Evolutionary conservation across 306 rosid genomes (phyloP), one percentile per base, ranked within the genome.

Genomic region (Trifolium repens): DNA sequence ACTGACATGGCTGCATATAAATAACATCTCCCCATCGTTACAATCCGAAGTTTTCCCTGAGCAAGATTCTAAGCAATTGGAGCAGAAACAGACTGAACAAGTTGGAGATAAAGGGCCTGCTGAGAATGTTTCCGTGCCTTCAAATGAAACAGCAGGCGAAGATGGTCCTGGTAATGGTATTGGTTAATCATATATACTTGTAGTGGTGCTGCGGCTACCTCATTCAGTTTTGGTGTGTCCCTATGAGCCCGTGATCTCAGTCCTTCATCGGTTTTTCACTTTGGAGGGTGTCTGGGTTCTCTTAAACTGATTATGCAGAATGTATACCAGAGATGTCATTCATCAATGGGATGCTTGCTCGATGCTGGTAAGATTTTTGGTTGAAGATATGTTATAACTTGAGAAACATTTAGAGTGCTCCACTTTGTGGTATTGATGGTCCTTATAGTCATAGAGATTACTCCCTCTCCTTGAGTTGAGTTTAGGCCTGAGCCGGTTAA

Each of bases 21-120:
- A 90, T 75, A 90, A 84, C 24, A 85, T 94, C 47, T 75, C 88
- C 39, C 89, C 94, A 0, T 79, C 91, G 2, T 86, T 94, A 88
- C 91, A 91, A 78, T 81, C 92, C 3, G 98, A 90, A 80, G 89
- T 94, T 47, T 94, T 91, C 81, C 91, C 93, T 0, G 87, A 86
- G 79, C 93, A 87, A 81, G 85, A 77, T 73, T 84, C 74, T 13
- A 87, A 86, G 81, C 85, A 75, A 42, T 37, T 81, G 65, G 78
- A 79, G 77, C 75, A 68, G 15, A 77, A 79, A 84, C 82, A 78
- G 44, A 80, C 67, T 69, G 88, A 88, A 84, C 73, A 81, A 12
- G 84, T 52, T 60, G 88, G 76, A 68, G 79, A 73, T 78, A 58
- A 30, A 44, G 78, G 72, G 49, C 79, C 88, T 32, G 76, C 81